Evolutionary conservation across 192 early-diverging fungal genomes (phyloP).

Genomic region (Entomortierella parvispora): DNA sequence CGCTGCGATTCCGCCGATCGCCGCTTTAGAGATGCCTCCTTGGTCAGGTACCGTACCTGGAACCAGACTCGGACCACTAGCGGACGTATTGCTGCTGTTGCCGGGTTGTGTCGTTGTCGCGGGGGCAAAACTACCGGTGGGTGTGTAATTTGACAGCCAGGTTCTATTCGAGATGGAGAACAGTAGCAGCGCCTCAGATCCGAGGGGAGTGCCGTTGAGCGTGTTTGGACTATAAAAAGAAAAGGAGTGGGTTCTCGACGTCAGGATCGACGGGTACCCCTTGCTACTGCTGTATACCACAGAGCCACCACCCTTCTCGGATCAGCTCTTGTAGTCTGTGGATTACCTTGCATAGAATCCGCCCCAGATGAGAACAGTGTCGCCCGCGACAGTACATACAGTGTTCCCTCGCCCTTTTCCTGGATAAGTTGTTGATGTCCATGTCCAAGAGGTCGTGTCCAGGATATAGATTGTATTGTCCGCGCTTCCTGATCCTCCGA

Average conservation of each 20-base stretch:
- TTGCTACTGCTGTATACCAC: no score
- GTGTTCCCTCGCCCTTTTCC: constrained; percentile 20
- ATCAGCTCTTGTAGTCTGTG: no score
- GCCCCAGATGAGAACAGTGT: constrained; percentile 38
- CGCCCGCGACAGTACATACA: constrained; percentile 29
- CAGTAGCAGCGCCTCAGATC: constrained; percentile 21
- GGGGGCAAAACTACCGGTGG: neutral
- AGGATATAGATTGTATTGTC: constrained; percentile 32
- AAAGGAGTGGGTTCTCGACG: no score
- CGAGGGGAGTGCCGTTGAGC: constrained; percentile 10
- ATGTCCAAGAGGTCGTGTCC: constrained; percentile 31
- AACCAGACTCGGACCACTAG: no score
- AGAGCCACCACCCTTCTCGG: no score
- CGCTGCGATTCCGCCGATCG: constrained; percentile 14
- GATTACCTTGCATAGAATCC: constrained; percentile 19
- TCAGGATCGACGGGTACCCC: no score
- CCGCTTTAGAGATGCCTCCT: neutral
- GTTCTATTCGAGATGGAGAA: constrained; percentile 4
- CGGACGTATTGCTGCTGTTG: no score
- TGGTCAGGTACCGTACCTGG: no score
- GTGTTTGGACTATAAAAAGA: constrained; percentile 7
- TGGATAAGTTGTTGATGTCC: constrained; percentile 12
- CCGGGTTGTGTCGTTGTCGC: no score
- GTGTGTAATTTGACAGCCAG: constrained; percentile 31
- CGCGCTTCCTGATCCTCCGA: neutral